A percentile compares a stretch with the other conserved stretches of the same genome.
Conservation (phyloP, 139 green algal genomes). For the Parachlorella kessleri region DNA sequence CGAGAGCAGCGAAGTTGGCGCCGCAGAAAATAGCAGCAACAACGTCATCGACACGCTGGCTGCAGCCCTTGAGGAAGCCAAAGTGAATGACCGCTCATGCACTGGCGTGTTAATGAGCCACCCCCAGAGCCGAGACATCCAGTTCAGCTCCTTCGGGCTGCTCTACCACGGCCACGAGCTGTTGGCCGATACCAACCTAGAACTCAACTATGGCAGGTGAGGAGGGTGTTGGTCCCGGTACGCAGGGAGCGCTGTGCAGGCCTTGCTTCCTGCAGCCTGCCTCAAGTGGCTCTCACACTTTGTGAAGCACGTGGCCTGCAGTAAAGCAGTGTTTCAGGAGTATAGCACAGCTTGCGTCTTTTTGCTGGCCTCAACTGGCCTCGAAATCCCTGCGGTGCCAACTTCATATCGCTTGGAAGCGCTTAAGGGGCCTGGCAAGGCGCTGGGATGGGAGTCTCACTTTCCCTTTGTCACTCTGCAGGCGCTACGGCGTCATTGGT, state of each 20-base stretch:
- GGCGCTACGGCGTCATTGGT: constrained; percentile 87
- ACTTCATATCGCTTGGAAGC: too few relatives aligned
- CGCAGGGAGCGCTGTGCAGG: too few relatives aligned
- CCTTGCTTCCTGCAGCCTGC: too few relatives aligned
- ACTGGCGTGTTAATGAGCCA: constrained; percentile 81
- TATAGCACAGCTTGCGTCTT: too few relatives aligned
- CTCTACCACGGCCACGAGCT: constrained; percentile 88
- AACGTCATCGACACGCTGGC: constrained; percentile 8
- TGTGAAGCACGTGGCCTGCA: too few relatives aligned
- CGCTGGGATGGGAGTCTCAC: too few relatives aligned
- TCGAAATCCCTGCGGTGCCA: too few relatives aligned
- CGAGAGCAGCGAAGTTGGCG: neutral
- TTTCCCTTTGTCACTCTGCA: constrained; percentile 24
- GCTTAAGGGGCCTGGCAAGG: too few relatives aligned
- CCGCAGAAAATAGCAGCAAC: constrained; percentile 14
- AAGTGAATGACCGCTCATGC: constrained; percentile 53
- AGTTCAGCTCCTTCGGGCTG: constrained; percentile 79
- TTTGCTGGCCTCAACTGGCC: too few relatives aligned
- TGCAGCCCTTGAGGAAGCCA: constrained; percentile 14
- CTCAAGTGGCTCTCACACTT: too few relatives aligned
- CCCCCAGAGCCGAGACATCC: constrained; percentile 77
- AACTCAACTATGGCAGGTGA: constrained; percentile 83
- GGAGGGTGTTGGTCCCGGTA: constrained; percentile 4
- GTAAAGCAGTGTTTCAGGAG: too few relatives aligned
- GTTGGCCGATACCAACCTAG: constrained; percentile 69